Conservation (phyloP, 371 early-diverging fungal genomes). For the Haplosporangium sp. region DNA sequence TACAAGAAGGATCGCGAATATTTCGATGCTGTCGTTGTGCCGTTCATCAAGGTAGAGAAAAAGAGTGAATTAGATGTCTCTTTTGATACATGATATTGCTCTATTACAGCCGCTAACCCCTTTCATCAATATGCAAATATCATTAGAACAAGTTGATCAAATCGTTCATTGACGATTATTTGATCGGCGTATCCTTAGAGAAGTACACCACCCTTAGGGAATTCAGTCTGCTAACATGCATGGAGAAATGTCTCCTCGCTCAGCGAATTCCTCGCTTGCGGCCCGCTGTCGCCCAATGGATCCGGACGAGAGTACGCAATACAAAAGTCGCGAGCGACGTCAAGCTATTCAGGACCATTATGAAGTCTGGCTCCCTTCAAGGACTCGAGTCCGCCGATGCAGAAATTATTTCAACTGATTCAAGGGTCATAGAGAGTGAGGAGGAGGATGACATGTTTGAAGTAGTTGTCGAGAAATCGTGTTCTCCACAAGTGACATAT, state of each 20-base stretch:
- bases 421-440: too few relatives aligned
- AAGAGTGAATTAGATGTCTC: too few relatives aligned
- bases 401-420: too few relatives aligned
- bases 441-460: not conserved
- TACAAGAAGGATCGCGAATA: constrained; percentile 62
- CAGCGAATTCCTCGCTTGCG: constrained; percentile 50
- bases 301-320: constrained; percentile 42
- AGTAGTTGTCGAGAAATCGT: too few relatives aligned
- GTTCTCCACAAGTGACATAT: too few relatives aligned
- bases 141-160: constrained; percentile 62
- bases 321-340: constrained; percentile 23
- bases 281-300: constrained; percentile 45
- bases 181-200: constrained; percentile 57
- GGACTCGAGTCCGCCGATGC: not conserved
- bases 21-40: constrained; percentile 57
- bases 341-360: constrained; percentile 38
- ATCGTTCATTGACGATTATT: constrained; percentile 63
- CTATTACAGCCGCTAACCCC: not conserved
- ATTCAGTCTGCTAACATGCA: constrained; percentile 50
- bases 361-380: constrained; percentile 30
- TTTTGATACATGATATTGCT: not conserved
- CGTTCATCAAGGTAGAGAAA: constrained; percentile 59
- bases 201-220: constrained; percentile 52
- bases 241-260: constrained; percentile 64
- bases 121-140: not conserved